These are phyloP conservation scores for Colletotrichum sp. DNA, from an alignment of 2,329 filamentous ascomycete species.

Conservation along the genomic window DNA sequence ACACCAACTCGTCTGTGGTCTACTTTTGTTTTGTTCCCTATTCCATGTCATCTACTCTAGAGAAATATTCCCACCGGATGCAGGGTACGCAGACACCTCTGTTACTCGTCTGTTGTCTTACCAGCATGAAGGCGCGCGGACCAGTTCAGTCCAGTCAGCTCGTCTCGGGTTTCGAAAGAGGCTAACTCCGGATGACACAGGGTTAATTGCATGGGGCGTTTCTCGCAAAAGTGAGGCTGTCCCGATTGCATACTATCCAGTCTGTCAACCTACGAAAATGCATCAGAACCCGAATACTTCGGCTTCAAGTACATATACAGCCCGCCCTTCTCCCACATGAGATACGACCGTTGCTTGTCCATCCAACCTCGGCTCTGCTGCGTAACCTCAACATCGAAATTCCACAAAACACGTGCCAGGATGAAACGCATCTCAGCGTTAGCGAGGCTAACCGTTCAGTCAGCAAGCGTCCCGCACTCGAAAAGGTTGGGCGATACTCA, in stretches of 20 bases:
- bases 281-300: background rate
- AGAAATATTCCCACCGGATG: too few relatives aligned
- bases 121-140: background rate
- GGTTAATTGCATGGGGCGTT: rapidly evolving
- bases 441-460: background rate
- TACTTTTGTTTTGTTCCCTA: too few relatives aligned
- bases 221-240: background rate
- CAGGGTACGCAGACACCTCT: too few relatives aligned
- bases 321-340: background rate
- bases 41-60: too few relatives aligned
- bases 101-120: background rate
- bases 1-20: background rate
- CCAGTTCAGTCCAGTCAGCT: background rate
- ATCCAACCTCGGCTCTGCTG: background rate
- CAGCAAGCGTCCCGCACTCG: rapidly evolving
- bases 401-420: background rate
- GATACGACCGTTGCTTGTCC: background rate
- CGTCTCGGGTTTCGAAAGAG: background rate
- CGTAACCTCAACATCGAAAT: background rate
- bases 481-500: background rate
- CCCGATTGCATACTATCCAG: background rate
- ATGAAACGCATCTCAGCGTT: background rate
- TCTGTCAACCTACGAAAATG: background rate
- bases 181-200: background rate
- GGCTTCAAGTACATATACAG: background rate